Base-by-base conservation (phyloP, 2,329 filamentous ascomycete species). In the Lithohypha guttulata region DNA sequence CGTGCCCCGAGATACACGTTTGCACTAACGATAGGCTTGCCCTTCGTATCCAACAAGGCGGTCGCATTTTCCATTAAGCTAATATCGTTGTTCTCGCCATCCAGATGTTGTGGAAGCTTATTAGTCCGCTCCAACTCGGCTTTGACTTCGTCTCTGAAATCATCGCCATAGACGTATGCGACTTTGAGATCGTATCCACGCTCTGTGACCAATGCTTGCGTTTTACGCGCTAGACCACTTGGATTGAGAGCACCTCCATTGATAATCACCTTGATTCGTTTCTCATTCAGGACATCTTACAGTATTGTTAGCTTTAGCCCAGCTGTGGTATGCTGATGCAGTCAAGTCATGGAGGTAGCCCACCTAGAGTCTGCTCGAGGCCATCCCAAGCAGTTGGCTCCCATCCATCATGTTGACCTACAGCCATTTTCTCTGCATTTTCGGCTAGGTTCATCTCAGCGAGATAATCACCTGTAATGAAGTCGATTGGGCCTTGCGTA, bases 241-340 rank as follows among this genome's bases (percentile, higher is more conserved):
- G 73, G 73, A 42, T 76, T 70, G 9, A 70, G 60, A 2, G 65
- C 70, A 1, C 73, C 73, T 2, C 72, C 73, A 47, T 77, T 75
- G 39, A 73, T 58, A 18, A 73, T 59, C 7, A 75, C 57, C 44
- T 71, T 73, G 55, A 75, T 75, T 0, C 59, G 50, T 43, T 71
- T 66, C 39, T 66, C 55, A 2, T 61, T 54, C 44, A 70, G 58
- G 4, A 69, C 51, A 3, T 66, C 55, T 28, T 11, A n/a, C 26
- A 14, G 26, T 11, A 14, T 28, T 6, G 26, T 28, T 10, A 28
- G 26, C 26, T 4, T 28, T 28, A 28, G 26, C 26, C 9, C 4
- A 28, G 4, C 26, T n/a, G 9, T n/a, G n/a, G n/a, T n/a, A n/a
- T n/a, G n/a, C n/a, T n/a, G n/a, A n/a, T n/a, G n/a, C n/a, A n/a